Base-by-base conservation (phyloP, 805 yeast genomes). In the Torulaspora maleeae region DNA sequence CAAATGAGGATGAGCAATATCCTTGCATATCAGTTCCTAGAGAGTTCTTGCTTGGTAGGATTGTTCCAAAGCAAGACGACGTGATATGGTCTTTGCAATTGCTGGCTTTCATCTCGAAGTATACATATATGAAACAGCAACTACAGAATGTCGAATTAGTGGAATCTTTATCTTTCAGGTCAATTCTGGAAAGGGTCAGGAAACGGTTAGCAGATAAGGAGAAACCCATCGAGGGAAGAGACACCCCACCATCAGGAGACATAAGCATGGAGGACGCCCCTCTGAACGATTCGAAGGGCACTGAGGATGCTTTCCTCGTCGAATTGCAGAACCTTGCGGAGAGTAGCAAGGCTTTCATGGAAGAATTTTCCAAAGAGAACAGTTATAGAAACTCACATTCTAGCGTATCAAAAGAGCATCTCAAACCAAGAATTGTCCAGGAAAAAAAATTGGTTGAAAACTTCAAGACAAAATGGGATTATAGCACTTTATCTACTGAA, bases 21-120 rank as follows among this genome's bases (percentile, higher is more conserved):
- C 51, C 60, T 49, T 29, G 47, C 1, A 63, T 69, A 7, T 54
- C 67, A 6, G 62, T 69, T 1, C 86, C 86, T 17, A 70, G 87
- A 42, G 66, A 66, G 19, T 81, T 81, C 55, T 64, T 71, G 38
- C 67, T 83, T 34, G 95, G 95, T 1, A 79, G 82, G 17, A 74
- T 90, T n/a, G 76, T 89, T 5, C 97, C 97, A 1, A 77, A 87
- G 45, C 95, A 86, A 51, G 97, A 91, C 61, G 99, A 91, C 60
- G 86, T 91, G 13, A 82, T 88, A 29, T 89, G 96, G 96, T 84
- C 95, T 3, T 71, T 91, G 43, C 98, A 91, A 64, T 73, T 93
- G 16, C 66, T 93, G 41, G 98, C 98, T 11, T 91, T 89, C 64
- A 86, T 90, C 34, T 89, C 97, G 4, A 91, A 91, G 65, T 91